Evolutionary conservation across 2,329 filamentous ascomycete genomes (phyloP).

Genomic region (Canariomyces notabilis): DNA sequence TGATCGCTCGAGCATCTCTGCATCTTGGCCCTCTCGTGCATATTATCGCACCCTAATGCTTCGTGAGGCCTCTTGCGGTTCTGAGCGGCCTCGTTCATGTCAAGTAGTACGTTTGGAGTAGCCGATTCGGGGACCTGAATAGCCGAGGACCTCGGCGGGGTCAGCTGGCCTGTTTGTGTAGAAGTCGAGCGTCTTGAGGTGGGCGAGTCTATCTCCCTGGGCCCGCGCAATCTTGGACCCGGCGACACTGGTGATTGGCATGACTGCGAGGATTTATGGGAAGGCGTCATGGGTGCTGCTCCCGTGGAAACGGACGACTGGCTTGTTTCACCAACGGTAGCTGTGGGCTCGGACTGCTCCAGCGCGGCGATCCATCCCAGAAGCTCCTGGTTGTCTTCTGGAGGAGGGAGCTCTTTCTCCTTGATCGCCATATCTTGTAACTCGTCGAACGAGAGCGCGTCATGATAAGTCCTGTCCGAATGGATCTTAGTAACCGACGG

Average conservation of each 20-base stretch:
- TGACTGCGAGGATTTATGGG: not conserved
- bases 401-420: slow-evolving; percentile 44
- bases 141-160: slow-evolving; percentile 6
- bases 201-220: not conserved
- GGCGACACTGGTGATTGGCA: not conserved
- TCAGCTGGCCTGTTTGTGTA: not conserved
- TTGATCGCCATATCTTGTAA: slow-evolving; percentile 61
- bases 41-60: not conserved
- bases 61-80: slow-evolving; percentile 6
- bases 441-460: slow-evolving; percentile 64
- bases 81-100: not conserved
- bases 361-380: slow-evolving; percentile 56
- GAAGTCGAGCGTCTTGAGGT: not conserved
- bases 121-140: not conserved
- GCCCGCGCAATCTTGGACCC: not conserved
- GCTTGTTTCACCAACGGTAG: slow-evolving; percentile 39
- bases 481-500: slow-evolving; percentile 73
- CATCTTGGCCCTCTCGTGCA: slow-evolving; percentile 7
- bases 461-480: slow-evolving; percentile 64
- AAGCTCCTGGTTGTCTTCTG: slow-evolving; percentile 57
- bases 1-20: slow-evolving; percentile 5
- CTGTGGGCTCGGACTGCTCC: slow-evolving; percentile 48
- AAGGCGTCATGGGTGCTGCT: slow-evolving; percentile 14
- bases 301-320: slow-evolving; percentile 39
- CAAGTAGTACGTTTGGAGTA: not conserved